Evolutionary conservation across 768 basidiomycete species (phyloP), one percentile per base, ranked within the genome.

Genomic region (Russula griseocarnosa): DNA sequence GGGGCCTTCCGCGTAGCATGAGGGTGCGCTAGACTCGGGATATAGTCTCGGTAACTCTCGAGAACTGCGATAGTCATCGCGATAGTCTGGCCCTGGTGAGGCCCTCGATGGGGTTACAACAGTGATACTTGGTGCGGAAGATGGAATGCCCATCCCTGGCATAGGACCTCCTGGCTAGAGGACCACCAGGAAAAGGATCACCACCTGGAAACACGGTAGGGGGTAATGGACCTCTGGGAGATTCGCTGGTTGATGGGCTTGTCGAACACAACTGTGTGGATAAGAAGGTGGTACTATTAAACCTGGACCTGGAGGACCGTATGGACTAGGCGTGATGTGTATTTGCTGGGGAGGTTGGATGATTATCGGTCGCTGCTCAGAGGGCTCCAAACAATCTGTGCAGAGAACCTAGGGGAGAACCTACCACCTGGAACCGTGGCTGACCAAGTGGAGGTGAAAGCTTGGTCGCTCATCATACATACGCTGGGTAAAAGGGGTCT

Each of bases 281-380:
- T 20, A n/a, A 44, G 42, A 44, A 46, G 26, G 62, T 13, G 5
- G 38, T 14, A 51, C 7, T 7, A 57, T 16, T 6, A 62, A 18
- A n/a, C 18, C 38, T 20, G 50, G 56, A 53, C 4, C 16, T 26
- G 36, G 24, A 30, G 52, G 44, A 20, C 14, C 28, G 28, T 47
- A 30, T 18, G 5, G 24, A n/a, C 57, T 24, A 38, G 38, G 26
- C 4, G 53, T 34, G 11, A 28, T 16, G 7, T 18, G 5, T 16
- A 28, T 22, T 16, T 54, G n/a, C n/a, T n/a, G 53, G 11, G 53
- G 52, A 24, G 60, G 60, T 3, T 60, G 64, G 2, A 65, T 57
- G 38, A 65, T 65, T 61, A 61, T 61, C 24, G 64, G 59, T n/a
- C 7, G 46, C 61, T 3, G 47, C 1, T 61, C 58, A 36, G 63